Evolutionary conservation across 768 basidiomycete species (phyloP), one percentile per base, ranked within the genome.

Genomic region (Tricholoma flavovirens): DNA sequence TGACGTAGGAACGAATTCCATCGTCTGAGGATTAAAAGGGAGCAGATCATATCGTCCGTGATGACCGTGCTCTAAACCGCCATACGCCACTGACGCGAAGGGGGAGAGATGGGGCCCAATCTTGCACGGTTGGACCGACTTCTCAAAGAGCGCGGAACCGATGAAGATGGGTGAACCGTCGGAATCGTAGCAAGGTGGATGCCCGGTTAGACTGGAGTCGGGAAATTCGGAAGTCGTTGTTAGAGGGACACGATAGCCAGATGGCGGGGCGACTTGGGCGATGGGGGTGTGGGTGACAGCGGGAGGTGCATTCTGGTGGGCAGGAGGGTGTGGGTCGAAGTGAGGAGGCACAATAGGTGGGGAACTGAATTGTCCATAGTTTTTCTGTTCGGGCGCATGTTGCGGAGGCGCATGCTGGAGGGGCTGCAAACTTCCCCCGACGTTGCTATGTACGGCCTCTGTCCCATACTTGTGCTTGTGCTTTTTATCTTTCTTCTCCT

Each of bases 81-180:
- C 87, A 61, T 80, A 89, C 3, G 88, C 75, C 1, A 90, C 84
- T 21, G 77, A 65, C 68, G 81, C 57, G 68, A 74, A 60, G 60
- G 78, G 64, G n/a, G 68, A 64, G n/a, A 88, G 79, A 59, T 77
- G 67, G 9, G 84, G 82, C 1, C 74, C 82, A 62, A 92, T 81
- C 75, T 93, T 93, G 80, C 90, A 92, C 3, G 90, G 90, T 57
- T 93, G 90, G 2, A 91, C 87, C 0, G 84, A 82, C 58, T 74
- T 71, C 54, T 73, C 74, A 65, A 90, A 75, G 46, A 91, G 71
- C 10, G 88, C 90, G 4, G 87, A 88, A 12, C 89, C 90, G 30
- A 93, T 61, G 71, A 77, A 93, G 57, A 91, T 66, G 5, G 85
- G 84, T 1, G 79, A 77, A 1, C 82, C 81, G 62, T 87, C 82